Evolutionary conservation across 306 rosid genomes (phyloP).

Genomic region (Arachis hypogaea): DNA sequence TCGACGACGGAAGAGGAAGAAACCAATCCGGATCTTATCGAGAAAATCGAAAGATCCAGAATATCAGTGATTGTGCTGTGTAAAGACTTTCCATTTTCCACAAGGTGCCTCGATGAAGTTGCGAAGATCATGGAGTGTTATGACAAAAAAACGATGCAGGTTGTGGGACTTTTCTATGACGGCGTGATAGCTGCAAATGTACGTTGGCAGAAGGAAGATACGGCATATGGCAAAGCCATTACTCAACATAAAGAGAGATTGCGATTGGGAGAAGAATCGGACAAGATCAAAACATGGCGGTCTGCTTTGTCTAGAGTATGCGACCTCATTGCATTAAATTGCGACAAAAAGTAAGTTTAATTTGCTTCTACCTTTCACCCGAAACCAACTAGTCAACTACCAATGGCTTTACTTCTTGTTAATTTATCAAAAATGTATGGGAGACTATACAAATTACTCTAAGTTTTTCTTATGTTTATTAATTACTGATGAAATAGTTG

Average conservation of each 20-base stretch:
- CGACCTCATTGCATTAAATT: background rate
- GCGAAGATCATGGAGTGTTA: background rate
- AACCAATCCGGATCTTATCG: background rate
- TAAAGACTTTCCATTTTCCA: constrained; percentile 11
- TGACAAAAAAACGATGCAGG: background rate
- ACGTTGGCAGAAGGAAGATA: background rate
- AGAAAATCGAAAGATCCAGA: constrained; percentile 3
- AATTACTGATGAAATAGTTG: no score
- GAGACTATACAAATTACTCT: no score
- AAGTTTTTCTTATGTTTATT: no score
- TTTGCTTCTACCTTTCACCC: no score
- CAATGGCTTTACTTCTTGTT: no score
- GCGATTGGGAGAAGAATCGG: background rate
- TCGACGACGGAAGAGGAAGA: background rate
- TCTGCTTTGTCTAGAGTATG: background rate
- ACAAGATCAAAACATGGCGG: constrained; percentile 29
- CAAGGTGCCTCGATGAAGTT: constrained; percentile 5
- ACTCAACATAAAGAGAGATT: background rate
- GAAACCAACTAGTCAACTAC: no score
- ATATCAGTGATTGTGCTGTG: constrained; percentile 18
- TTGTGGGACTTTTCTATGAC: background rate
- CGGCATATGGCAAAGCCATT: background rate
- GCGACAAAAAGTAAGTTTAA: background rate
- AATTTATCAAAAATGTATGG: no score
- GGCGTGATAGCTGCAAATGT: constrained; percentile 24